These are phyloP conservation scores for Fagus sylvatica DNA, from an alignment of 306 rosid species.

Conservation along the genomic window DNA sequence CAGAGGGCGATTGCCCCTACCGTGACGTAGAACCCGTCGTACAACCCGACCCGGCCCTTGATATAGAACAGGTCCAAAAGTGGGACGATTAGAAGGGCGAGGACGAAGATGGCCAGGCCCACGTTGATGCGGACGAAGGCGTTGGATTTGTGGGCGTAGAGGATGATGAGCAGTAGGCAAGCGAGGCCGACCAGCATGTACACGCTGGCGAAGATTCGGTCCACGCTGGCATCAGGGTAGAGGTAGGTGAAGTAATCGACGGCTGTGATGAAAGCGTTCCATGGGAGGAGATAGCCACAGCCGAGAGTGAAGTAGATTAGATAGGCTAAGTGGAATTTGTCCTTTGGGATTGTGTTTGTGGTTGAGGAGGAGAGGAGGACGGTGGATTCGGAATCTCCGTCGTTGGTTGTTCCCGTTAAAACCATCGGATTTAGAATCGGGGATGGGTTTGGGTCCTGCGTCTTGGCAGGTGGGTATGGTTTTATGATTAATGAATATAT, in stretches of 20 bases:
- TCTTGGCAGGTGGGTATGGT: no score
- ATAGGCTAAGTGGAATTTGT: slow-evolving; percentile 61
- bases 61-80: slow-evolving; percentile 50
- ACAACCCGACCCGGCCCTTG: slow-evolving; percentile 75
- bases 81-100: slow-evolving; percentile 62
- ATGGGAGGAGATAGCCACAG: slow-evolving; percentile 80
- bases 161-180: slow-evolving; percentile 52
- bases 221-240: slow-evolving; percentile 80
- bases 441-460: no score
- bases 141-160: slow-evolving; percentile 61
- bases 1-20: slow-evolving; percentile 53
- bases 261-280: slow-evolving; percentile 95
- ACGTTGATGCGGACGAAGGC: slow-evolving; percentile 59
- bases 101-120: slow-evolving; percentile 59
- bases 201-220: slow-evolving; percentile 74
- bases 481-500: no score
- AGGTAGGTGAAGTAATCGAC: slow-evolving; percentile 82
- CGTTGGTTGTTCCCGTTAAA: not conserved
- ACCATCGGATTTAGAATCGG: slow-evolving; percentile 20
- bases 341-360: slow-evolving; percentile 42
- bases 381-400: slow-evolving; percentile 29
- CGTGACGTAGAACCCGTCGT: slow-evolving; percentile 62
- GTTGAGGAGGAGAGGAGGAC: slow-evolving; percentile 17
- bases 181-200: slow-evolving; percentile 59
- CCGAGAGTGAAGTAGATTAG: slow-evolving; percentile 73